A percentile compares a stretch with the other conserved stretches of the same genome.
phyloP scores from a whole-genome alignment of 2,329 filamentous ascomycete genomes.

The Calonectria hawksworthii region DNA sequence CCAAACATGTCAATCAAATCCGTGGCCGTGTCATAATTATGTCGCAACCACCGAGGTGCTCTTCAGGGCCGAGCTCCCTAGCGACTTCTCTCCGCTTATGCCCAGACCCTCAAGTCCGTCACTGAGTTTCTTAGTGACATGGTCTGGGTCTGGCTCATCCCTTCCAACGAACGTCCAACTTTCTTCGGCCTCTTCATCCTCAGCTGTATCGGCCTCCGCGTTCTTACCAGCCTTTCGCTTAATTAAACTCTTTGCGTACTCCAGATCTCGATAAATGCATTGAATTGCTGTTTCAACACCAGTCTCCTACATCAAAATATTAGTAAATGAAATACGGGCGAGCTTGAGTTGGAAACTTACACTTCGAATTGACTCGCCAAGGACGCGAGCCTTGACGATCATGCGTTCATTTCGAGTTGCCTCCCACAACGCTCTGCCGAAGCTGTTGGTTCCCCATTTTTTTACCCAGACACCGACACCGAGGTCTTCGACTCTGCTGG shows the following conservation, averaged over 20 bases:
- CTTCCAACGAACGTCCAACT: slow-evolving; percentile 91
- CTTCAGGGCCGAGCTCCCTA: slow-evolving; percentile 42
- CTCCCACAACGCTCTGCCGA: slow-evolving; percentile 91
- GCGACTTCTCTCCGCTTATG: slow-evolving; percentile 36
- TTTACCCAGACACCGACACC: slow-evolving; percentile 92
- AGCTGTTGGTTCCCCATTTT: slow-evolving; percentile 88
- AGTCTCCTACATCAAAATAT: slow-evolving; percentile 74
- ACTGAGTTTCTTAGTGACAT: slow-evolving; percentile 57
- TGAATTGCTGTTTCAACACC: slow-evolving; percentile 93
- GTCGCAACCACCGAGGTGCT: slow-evolving; percentile 16
- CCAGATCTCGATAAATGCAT: slow-evolving; percentile 92
- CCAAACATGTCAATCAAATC: not conserved
- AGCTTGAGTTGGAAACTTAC: slow-evolving; percentile 63
- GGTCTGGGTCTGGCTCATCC: slow-evolving; percentile 62
- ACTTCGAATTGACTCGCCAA: slow-evolving; percentile 90
- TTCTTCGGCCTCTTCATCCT: slow-evolving; percentile 76
- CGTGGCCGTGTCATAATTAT: slow-evolving; percentile 20
- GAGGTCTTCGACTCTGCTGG: slow-evolving; percentile 88
- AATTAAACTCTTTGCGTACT: slow-evolving; percentile 90
- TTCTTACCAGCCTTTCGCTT: slow-evolving; percentile 73
- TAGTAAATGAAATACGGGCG: slow-evolving; percentile 34
- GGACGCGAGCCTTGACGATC: slow-evolving; percentile 84
- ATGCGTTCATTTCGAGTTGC: slow-evolving; percentile 92
- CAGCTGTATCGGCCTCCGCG: slow-evolving; percentile 54
- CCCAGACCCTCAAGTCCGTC: slow-evolving; percentile 48